Evolutionary conservation across 257 asterid genomes (phyloP), one percentile per base, ranked within the genome.

Genomic region (Solanum medicagineum): DNA sequence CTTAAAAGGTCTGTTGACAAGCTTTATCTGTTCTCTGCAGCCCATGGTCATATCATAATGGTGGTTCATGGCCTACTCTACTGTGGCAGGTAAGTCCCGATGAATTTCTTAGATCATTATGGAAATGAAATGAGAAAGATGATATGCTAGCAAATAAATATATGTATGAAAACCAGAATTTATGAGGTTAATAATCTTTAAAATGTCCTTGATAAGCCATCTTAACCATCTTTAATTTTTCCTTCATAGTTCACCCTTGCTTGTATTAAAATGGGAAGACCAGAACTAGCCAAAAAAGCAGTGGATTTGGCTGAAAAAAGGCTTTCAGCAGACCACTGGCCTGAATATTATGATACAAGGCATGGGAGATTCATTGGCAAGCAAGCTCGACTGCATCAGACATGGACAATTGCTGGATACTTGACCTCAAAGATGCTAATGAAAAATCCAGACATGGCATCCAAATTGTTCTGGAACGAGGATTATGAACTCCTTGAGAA

Each of bases 41-140:
- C 77, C 87, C 92, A 7, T 90, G 92, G 92, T 90, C 91, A 20
- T 90, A 90, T 85, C 91, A 88, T 63, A 90, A 90, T 57, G 92
- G 89, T 3, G 92, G 92, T 32, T 88, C 91, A 11, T 90, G 92
- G 91, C 92, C 92, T 49, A 88, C 92, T 12, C 91, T 90, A n/a
- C 80, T 90, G 22, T 90, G 92, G 91, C 92, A 88, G 92, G 92
- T 90, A 87, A 84, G 16, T 85, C 40, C 60, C 62, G 57, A 36
- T 77, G 14, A 65, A 20, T 57, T 19, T 70, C 29, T 40, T 11
- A n/a, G 42, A 26, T 8, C 81, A 49, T 16, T 45, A 59, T 26
- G 22, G 42, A 19, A 49, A 29, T 56, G 19, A 32, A 81, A 55
- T 36, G 20, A 56, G 60, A 42, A 10, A 29, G 29, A 4, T 17